phyloP scores from a whole-genome alignment of 1,139 yeast genomes.

The Pichia sp. region DNA sequence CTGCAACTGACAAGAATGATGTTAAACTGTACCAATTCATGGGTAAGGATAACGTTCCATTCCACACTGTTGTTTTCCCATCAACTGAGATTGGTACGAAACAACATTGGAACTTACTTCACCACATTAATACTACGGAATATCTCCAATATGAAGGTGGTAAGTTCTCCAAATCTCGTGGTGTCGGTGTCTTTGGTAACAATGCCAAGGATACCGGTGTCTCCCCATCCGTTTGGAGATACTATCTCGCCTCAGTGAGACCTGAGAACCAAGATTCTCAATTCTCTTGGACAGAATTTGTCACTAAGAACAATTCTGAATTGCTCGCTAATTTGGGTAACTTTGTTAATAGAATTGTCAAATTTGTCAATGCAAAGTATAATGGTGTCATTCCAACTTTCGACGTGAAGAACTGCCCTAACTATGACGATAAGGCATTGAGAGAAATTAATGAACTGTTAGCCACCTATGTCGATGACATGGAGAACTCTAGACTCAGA shows the following conservation, averaged over 20 bases:
- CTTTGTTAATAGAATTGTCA: constrained; percentile 88
- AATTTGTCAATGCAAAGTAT: constrained; percentile 85
- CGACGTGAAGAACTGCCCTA: constrained; percentile 35
- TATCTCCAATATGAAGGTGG: constrained; percentile 97
- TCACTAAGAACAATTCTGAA: constrained; percentile 87
- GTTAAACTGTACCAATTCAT: constrained; percentile 90
- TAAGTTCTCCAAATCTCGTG: constrained; percentile 93
- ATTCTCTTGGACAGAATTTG: constrained; percentile 96
- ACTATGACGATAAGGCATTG: constrained; percentile 40
- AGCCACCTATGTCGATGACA: constrained; percentile 52
- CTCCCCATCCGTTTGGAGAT: constrained; percentile 94
- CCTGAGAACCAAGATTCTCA: constrained; percentile 96
- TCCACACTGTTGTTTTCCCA: constrained; percentile 98
- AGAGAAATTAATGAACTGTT: constrained; percentile 59
- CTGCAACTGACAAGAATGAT: constrained; percentile 37
- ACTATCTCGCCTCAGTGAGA: constrained; percentile 83
- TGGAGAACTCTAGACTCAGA: constrained; percentile 79
- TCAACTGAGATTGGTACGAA: constrained; percentile 82
- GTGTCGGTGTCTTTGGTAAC: constrained; percentile 96
- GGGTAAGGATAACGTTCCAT: constrained; percentile 99
- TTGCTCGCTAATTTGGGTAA: constrained; percentile 93
- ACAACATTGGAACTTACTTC: constrained; percentile 85
- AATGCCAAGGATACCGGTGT: constrained; percentile 92
- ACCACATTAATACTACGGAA: constrained; percentile 91
- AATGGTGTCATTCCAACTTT: constrained; percentile 78